Percentiles rank a stretch among this genome's conserved stretches.
Conservation (phyloP, 768 basidiomycete genomes). For the Leccinellum albellum region DNA sequence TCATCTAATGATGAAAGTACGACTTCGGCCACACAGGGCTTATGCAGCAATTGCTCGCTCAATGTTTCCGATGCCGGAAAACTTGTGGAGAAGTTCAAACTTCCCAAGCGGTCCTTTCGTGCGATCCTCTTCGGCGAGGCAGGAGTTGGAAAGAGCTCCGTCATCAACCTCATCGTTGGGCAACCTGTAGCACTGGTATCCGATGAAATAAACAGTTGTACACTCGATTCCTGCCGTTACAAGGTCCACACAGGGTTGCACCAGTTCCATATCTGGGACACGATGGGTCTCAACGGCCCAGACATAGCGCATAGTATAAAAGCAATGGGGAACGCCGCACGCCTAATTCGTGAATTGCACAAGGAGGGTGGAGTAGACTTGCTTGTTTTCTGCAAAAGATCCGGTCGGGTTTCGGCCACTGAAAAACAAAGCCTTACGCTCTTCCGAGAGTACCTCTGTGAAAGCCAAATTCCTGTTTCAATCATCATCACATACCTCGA, state of each 20-base stretch:
- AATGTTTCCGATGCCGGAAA: slow-evolving; percentile 6
- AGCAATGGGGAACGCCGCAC: slow-evolving; percentile 24
- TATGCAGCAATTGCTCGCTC: slow-evolving; percentile 14
- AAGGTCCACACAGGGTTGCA: slow-evolving; percentile 14
- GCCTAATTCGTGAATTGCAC: slow-evolving; percentile 29
- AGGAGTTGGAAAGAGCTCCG: slow-evolving; percentile 38
- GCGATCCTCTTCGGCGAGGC: slow-evolving; percentile 41
- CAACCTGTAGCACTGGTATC: slow-evolving; percentile 17
- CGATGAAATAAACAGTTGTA: slow-evolving; percentile 23
- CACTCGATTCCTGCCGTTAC: slow-evolving; percentile 28
- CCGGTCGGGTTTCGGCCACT: slow-evolving; percentile 27
- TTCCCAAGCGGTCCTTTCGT: slow-evolving; percentile 19
- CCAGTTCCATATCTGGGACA: slow-evolving; percentile 31
- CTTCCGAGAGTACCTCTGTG: slow-evolving; percentile 38
- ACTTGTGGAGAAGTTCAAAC: slow-evolving; percentile 12
- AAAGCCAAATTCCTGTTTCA: slow-evolving; percentile 33
- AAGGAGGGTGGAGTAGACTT: slow-evolving; percentile 34
- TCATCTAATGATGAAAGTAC: slow-evolving; percentile 1
- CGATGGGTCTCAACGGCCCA: slow-evolving; percentile 25
- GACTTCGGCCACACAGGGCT: not conserved
- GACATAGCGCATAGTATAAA: not conserved
- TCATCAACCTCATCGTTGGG: slow-evolving; percentile 38
- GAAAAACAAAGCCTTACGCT: slow-evolving; percentile 30
- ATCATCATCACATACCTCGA: slow-evolving; percentile 40
- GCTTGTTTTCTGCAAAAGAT: slow-evolving; percentile 35